Conservation (phyloP, 805 yeast species). For the Blastobotrys attinorum region DNA sequence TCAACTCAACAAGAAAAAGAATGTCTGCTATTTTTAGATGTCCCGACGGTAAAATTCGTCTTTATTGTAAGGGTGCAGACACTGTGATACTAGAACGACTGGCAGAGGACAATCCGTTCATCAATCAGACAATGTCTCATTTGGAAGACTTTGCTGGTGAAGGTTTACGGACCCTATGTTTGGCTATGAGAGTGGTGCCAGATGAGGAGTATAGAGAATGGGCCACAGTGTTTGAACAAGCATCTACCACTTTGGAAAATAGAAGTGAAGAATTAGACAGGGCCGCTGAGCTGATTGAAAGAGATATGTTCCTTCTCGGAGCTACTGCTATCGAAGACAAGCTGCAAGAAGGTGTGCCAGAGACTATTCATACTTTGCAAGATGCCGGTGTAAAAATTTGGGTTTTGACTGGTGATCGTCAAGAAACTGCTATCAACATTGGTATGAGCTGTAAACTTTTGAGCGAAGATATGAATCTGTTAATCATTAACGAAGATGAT, state of each 20-base stretch:
- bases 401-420: constrained; percentile 98
- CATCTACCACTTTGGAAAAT: constrained; percentile 72
- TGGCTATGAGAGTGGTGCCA: constrained; percentile 75
- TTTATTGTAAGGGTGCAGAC: constrained; percentile 97
- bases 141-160: constrained; percentile 95
- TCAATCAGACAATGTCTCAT: constrained; percentile 74
- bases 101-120: constrained; percentile 61
- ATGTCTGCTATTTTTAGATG: constrained; percentile 93
- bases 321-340: constrained; percentile 99
- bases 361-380: constrained; percentile 88
- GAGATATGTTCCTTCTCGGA: constrained; percentile 71
- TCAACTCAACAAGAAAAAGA: constrained; percentile 94
- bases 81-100: constrained; percentile 88
- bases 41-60: constrained; percentile 84
- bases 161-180: constrained; percentile 89
- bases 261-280: constrained; percentile 72
- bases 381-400: constrained; percentile 95
- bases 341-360: constrained; percentile 97
- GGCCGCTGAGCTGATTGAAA: constrained; percentile 85
- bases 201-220: constrained; percentile 71
- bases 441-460: constrained; percentile 96
- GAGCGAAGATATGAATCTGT: constrained; percentile 91
- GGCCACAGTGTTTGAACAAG: constrained; percentile 60
- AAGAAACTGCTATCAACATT: constrained; percentile 96
- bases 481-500: constrained; percentile 80